Base-by-base conservation (phyloP, 768 basidiomycete genomes). In the Mycena venus region DNA sequence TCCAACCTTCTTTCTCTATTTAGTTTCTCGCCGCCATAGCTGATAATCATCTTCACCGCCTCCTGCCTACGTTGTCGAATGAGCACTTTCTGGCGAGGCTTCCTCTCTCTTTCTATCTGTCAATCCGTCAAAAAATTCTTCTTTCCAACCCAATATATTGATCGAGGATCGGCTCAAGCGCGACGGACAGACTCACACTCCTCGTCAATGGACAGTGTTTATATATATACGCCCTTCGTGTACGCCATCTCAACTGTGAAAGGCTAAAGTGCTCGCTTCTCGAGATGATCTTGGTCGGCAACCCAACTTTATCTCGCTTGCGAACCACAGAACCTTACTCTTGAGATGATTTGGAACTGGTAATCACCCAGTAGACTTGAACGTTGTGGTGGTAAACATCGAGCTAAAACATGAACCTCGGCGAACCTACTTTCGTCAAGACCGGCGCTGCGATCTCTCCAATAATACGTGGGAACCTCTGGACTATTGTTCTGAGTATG, bases 11-110 rank as follows among this genome's bases (percentile, higher is more conserved):
- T 63, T 56, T 44, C 36, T 44, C 31, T 42, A 63, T 55, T 44
- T 32, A 32, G 60, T 15, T 63, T 56, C n/a, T n/a, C n/a, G 10
- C 55, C 71, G 34, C 49, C 14, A 32, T 25, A 7, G 34, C 47
- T 76, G 75, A 72, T 76, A 76, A 76, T 76, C 71, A 76, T 76
- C 75, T 76, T 27, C 71, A 73, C 56, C 32, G 75, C 75, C 67
- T 66, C 61, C n/a, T n/a, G 3, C 7, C 11, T 38, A 5, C 7
- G 12, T 14, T 55, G 27, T 27, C 66, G 32, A 29, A 29, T 53
- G 58, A 9, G 11, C 58, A 31, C 7, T 42, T 51, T 61, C 61
- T n/a, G 27, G 29, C 32, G 19, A 44, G 47, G 36, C 29, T 25
- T 34, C 11, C 29, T 25, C 9, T 7, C 40, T 19, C 38, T 60